phyloP scores from a whole-genome alignment of 2,329 filamentous ascomycete genomes.

The Gyromitra esculenta region DNA sequence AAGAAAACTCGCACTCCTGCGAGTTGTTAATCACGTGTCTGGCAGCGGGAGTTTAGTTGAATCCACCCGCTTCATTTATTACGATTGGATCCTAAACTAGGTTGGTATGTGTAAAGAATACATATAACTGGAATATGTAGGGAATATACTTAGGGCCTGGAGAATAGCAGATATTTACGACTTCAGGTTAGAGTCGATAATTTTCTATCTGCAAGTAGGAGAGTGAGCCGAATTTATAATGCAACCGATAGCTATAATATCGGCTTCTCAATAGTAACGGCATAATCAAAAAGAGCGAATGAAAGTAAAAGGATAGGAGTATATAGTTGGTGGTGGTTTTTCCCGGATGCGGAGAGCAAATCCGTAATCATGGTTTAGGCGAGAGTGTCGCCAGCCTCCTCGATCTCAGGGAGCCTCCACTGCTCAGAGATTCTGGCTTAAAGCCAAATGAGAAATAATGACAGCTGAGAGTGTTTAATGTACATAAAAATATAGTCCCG shows the following conservation, averaged over 20 bases:
- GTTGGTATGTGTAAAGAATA: background rate
- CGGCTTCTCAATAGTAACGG: background rate
- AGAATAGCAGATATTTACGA: background rate
- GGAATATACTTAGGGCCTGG: background rate
- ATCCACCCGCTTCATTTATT: background rate
- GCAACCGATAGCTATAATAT: background rate
- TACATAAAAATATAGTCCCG: background rate
- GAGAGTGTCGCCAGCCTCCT: no score
- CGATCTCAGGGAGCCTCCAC: no score
- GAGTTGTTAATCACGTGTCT: no score
- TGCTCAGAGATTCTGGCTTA: background rate
- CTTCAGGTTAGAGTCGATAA: background rate
- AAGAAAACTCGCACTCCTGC: no score
- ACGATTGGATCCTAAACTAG: background rate
- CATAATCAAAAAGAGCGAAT: background rate
- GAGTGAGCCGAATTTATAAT: background rate
- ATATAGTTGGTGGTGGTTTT: background rate
- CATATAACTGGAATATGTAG: background rate
- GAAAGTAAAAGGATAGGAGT: background rate
- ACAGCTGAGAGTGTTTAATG: background rate
- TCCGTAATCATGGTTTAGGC: no score
- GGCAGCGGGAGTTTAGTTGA: no score
- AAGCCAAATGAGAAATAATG: conserved; percentile 5
- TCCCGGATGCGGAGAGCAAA: background rate
- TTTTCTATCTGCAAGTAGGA: background rate